phyloP scores from a whole-genome alignment of 176 grass and related monocot genomes.

The Melocanna baccifera region DNA sequence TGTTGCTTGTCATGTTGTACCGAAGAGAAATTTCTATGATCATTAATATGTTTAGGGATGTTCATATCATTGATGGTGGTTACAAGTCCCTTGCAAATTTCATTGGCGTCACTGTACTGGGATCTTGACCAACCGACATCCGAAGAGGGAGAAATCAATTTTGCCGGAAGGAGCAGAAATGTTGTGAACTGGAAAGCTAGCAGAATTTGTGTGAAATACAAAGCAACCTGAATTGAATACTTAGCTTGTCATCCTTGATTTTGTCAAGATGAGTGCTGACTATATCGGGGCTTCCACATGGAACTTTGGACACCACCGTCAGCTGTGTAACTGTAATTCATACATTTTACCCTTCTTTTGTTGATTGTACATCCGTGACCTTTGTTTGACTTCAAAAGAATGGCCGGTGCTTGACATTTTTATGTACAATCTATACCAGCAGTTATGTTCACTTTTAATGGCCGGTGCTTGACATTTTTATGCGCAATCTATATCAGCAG shows the following conservation, averaged over 20 bases:
- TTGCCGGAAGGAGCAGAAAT: conserved; percentile 33
- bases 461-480: too few species aligned
- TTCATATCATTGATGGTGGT: conserved; percentile 15
- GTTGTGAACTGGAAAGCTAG: conserved; percentile 14
- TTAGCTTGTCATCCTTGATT: conserved; percentile 21
- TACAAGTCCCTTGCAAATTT: background rate
- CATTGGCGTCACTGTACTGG: conserved; percentile 5
- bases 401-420: conserved; percentile 32
- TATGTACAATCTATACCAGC: conserved; percentile 41
- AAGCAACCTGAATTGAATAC: conserved; percentile 17
- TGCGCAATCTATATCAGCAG: too few species aligned
- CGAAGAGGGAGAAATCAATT: conserved; percentile 17
- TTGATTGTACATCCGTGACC: conserved; percentile 13
- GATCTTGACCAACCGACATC: conserved; percentile 21
- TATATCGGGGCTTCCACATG: conserved; percentile 15
- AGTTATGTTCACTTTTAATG: conserved; percentile 14
- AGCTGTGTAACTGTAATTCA: conserved; percentile 38
- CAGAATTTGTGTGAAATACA: conserved; percentile 9
- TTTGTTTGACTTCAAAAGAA: conserved; percentile 37
- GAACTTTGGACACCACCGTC: conserved; percentile 26
- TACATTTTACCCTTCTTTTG: conserved; percentile 39
- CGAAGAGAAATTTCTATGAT: background rate
- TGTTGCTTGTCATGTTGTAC: background rate
- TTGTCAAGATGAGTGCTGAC: conserved; percentile 30
- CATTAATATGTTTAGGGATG: conserved; percentile 40